These are phyloP conservation scores for Porcisia hertigi DNA, from an alignment of 208 protist species.

Conservation along the genomic window DNA sequence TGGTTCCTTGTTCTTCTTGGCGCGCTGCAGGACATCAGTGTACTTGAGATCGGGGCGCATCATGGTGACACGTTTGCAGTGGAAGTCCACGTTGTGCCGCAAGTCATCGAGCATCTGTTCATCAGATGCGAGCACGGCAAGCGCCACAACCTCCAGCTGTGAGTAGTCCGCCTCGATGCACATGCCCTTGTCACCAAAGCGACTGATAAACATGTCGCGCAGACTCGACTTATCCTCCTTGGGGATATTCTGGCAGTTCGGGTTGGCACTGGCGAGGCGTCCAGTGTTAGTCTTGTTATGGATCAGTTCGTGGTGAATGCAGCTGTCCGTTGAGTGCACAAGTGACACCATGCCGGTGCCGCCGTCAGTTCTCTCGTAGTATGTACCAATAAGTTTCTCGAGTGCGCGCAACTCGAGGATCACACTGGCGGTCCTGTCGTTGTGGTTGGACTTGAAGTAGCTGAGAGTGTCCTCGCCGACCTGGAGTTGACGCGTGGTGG, in stretches of 20 bases:
- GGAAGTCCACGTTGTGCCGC: slow-evolving; percentile 89
- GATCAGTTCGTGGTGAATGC: slow-evolving; percentile 93
- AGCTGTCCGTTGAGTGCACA: slow-evolving; percentile 87
- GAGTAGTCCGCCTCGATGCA: slow-evolving; percentile 94
- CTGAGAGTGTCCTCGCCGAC: slow-evolving; percentile 87
- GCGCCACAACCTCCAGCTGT: slow-evolving; percentile 91
- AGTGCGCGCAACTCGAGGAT: slow-evolving; percentile 87
- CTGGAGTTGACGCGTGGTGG: slow-evolving; percentile 81
- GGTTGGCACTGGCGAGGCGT: slow-evolving; percentile 86
- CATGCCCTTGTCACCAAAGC: slow-evolving; percentile 87
- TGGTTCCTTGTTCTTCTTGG: slow-evolving; percentile 93
- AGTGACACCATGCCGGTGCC: slow-evolving; percentile 92
- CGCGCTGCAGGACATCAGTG: slow-evolving; percentile 83
- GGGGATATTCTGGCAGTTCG: slow-evolving; percentile 94
- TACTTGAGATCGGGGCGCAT: slow-evolving; percentile 93
- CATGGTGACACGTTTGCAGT: slow-evolving; percentile 94
- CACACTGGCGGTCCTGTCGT: slow-evolving; percentile 69
- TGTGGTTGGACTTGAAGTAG: slow-evolving; percentile 87
- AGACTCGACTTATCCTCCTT: slow-evolving; percentile 90
- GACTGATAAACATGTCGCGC: slow-evolving; percentile 91
- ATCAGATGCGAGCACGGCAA: slow-evolving; percentile 90
- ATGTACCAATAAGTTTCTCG: slow-evolving; percentile 92
- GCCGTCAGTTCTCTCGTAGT: slow-evolving; percentile 91
- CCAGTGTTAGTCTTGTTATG: slow-evolving; percentile 93
- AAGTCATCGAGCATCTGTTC: slow-evolving; percentile 92